Base-by-base conservation (phyloP, 2,329 filamentous ascomycete genomes). In the Thielaviopsis euricoi region DNA sequence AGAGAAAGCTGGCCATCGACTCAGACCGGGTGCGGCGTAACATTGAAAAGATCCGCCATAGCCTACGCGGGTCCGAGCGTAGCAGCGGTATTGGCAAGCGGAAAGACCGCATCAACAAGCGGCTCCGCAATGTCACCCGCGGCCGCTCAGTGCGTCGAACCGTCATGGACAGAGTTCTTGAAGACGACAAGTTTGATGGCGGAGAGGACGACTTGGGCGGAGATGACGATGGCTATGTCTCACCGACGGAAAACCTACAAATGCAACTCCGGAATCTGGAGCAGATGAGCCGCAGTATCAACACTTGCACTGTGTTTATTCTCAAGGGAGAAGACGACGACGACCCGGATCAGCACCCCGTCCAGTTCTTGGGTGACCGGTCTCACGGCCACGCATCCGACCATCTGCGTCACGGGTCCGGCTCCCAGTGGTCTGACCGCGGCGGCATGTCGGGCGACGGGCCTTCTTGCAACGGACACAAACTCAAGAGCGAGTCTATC, bases 11-110 rank as follows among this genome's bases (percentile, higher is more conserved):
- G 1, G 90, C 90, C 17, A 97, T 97, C 67, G 91, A 97, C 64
- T 80, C 96, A 9, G 87, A 88, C 0, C 91, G 97, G 65, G 87
- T 97, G 62, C 95, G 94, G 71, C 97, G 96, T 72, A 88, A 86
- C 0, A 96, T 97, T 64, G 91, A 96, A 66, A 97, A 96, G 71
- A 74, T 96, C 52, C 94, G 94, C 70, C 89, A 95, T 21, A 57
- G 51, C 7, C 55, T 60, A 1, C 58, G 55, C 3, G 58, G 53
- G 2, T 56, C 53, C 10, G 58, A 59, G 46, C 58, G 58, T n/a
- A 50, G 53, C 2, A 40, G 52, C 12, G 33, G 33, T 17, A 3
- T 53, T 15, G 46, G 52, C 15, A 53, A 56, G 29, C 58, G 58
- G 17, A 60, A 60, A 50, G 58, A 60, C 48, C 58, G 58, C 21